Evolutionary conservation across 768 basidiomycete genomes (phyloP), one percentile per base, ranked within the genome.

Genomic region (Fistulinella prunicolor): DNA sequence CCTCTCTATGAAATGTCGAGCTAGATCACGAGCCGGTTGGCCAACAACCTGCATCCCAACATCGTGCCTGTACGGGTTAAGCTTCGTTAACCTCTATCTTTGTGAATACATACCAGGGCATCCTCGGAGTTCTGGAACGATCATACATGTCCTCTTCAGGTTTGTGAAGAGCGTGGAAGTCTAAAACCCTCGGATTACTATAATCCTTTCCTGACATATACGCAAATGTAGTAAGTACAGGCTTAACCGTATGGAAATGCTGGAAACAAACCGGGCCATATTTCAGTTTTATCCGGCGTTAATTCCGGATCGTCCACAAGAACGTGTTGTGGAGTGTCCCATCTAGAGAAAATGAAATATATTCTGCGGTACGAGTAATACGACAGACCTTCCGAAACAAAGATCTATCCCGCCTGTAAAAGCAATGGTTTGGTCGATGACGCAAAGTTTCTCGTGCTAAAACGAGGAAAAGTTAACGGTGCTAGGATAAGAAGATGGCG

Each of bases 401-500:
- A 95, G 77, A 67, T 99, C 96, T 36, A 99, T 69, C 3, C 96
- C 96, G 16, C 96, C 96, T 91, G 93, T 96, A 70, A 98, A 99
- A 0, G 90, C 94, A 54, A 98, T 96, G 1, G 92, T 83, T 64
- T 96, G 89, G 64, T 99, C 96, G 51, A 99, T 89, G 13, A 97
- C 93, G 61, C 95, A 98, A 53, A 99, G 63, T 64, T 99, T 99
- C 75, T 99, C 96, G 67, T 98, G 96, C 91, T 94, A 51, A 21
- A 21, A 38, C 19, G 35, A 24, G 14, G 17, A 46, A 20, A 53
- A 21, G 8, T 47, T 21, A 24, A 28, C 3, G 12, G 36, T 10
- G 9, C 8, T 10, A 5, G 4, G 10, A 7, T 30, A 13, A 22
- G 22, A 12, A 21, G 10, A 39, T 13, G 21, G 13, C 9, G 5